Conservation (phyloP, 805 yeast species). For the Scheffersomyces amazonensis region DNA sequence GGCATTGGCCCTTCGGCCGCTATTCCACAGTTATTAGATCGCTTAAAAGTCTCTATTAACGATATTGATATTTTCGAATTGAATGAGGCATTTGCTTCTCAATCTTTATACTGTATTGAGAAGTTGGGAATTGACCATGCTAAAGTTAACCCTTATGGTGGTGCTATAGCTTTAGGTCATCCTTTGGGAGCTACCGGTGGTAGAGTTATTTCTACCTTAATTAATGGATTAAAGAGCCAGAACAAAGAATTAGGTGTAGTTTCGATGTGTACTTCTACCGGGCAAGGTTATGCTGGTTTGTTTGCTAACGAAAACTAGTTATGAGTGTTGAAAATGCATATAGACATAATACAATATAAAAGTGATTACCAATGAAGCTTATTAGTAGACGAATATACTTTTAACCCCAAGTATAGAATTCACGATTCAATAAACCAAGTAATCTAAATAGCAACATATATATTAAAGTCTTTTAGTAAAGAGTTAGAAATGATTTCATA, state of each 20-base stretch:
- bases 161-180: slow-evolving; percentile 17
- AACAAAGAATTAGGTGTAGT: slow-evolving; percentile 32
- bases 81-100: slow-evolving; percentile 38
- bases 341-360: no score
- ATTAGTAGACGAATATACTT: no score
- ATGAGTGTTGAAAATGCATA: no score
- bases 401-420: no score
- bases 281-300: slow-evolving; percentile 38
- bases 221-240: slow-evolving; percentile 27
- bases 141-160: slow-evolving; percentile 40
- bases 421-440: no score
- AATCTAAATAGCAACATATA: no score
- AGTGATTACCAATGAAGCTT: no score
- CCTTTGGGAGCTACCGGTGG: slow-evolving; percentile 67
- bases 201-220: slow-evolving; percentile 31
- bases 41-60: slow-evolving; percentile 19
- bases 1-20: slow-evolving; percentile 37
- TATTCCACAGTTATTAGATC: slow-evolving; percentile 20
- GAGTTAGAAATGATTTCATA: no score
- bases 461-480: no score
- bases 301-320: slow-evolving; percentile 22
- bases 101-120: slow-evolving; percentile 24
- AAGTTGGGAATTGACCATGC: slow-evolving; percentile 22
- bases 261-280: slow-evolving; percentile 42
- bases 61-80: slow-evolving; percentile 31